Base-by-base conservation (phyloP, 1,284 basidiomycete species). In the Earliella scabrosa region DNA sequence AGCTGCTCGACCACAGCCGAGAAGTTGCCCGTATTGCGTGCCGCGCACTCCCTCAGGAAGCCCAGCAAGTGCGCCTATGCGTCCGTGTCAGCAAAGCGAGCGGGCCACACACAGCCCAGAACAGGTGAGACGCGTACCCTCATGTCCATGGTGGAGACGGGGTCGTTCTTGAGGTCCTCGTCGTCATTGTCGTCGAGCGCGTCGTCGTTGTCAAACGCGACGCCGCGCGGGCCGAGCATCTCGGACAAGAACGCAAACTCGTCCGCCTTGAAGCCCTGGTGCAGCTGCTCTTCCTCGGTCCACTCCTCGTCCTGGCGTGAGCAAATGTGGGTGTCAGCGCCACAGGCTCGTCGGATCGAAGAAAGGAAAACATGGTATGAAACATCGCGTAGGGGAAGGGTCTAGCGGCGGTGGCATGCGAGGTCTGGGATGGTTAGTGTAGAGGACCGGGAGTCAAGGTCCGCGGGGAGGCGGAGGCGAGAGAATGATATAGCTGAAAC, bases 61-160 rank as follows among this genome's bases (percentile, higher is more conserved):
- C 77, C 69, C 10, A 86, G 60, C 24, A 93, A 73, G 67, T 92
- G 86, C 2, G 77, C 79, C 91, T 93, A 59, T 21, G 29, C 20
- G 36, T 21, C 35, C 16, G 23, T 63, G 53, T 72, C 68, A 54
- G 58, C 45, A 23, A 45, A 39, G 14, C 13, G 14, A 10, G 18
- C 20, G 9, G 18, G 1, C 44, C 16, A 23, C 18, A 39, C 31
- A 16, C 32, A 31, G 35, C 31, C 34, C 7, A 32, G 20, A 27
- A 27, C 63, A 69, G 45, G 26, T 29, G 39, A 40, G 45, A 27
- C 14, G 74, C 85, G 63, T 58, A 93, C 94, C 75, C 87, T 86
- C 77, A 97, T 86, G 66, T 98, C 92, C 71, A 98, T 89, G 64
- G 88, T 87, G 36, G 91, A 94, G 51, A 97, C 81, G 1, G 93